Conservation (phyloP, 768 basidiomycete species). For the Cyclocybe cylindracea region DNA sequence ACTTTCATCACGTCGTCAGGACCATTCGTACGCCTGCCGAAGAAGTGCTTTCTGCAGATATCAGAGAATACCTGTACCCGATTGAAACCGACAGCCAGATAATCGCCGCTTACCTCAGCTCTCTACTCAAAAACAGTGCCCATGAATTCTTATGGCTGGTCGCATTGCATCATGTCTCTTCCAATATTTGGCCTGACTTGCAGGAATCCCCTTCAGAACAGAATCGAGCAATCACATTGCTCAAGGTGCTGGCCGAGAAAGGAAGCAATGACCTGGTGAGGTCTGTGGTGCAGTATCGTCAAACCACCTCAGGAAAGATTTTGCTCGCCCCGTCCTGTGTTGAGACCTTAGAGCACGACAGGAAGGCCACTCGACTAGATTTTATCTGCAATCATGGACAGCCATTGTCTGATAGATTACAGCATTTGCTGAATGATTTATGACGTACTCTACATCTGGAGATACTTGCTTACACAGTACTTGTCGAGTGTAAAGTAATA, state of each 20-base stretch:
- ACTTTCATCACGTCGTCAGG: constrained; percentile 67
- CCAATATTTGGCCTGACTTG: constrained; percentile 73
- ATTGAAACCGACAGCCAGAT: constrained; percentile 63
- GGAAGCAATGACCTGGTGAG: constrained; percentile 47
- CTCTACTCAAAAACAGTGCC: constrained; percentile 44
- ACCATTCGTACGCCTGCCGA: constrained; percentile 54
- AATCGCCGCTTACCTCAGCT: constrained; percentile 62
- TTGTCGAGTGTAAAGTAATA: too few relatives aligned
- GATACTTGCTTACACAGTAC: too few relatives aligned
- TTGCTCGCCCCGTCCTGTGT: constrained; percentile 56
- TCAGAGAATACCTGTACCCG: constrained; percentile 72
- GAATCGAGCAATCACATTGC: constrained; percentile 44
- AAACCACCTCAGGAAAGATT: constrained; percentile 35
- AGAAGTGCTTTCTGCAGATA: constrained; percentile 51
- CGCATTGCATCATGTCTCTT: constrained; percentile 79
- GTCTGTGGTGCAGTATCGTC: constrained; percentile 61
- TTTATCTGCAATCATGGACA: constrained; percentile 21
- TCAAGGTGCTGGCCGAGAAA: constrained; percentile 53
- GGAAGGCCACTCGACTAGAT: constrained; percentile 18
- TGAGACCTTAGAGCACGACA: constrained; percentile 25
- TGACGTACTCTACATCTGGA: too few relatives aligned
- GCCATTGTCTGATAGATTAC: constrained; percentile 15
- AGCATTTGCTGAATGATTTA: constrained; percentile 10
- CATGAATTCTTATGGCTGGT: constrained; percentile 66
- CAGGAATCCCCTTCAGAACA: constrained; percentile 25